A percentile compares a stretch with the other conserved stretches of the same genome.
Evolutionary conservation across 257 asterid genomes (phyloP).

Genomic region (Paraleonurus japonicus): DNA sequence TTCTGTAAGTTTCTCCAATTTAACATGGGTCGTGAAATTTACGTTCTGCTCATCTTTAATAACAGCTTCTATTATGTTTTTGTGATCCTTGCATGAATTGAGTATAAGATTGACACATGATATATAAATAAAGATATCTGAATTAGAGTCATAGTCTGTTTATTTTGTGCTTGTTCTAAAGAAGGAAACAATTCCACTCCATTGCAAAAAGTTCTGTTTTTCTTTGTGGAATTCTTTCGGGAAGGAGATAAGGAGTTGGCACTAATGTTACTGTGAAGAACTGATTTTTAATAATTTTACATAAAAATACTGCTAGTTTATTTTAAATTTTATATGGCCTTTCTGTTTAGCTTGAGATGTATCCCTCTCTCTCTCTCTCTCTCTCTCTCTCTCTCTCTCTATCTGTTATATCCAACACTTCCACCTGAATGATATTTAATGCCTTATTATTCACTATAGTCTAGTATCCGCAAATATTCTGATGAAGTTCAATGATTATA

Average conservation of each 20-base stretch:
- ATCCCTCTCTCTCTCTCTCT: too few species aligned
- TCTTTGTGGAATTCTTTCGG: background rate
- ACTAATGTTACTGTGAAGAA: background rate
- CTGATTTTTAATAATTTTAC: background rate
- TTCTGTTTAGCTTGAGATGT: slow-evolving; percentile 6
- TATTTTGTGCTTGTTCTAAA: background rate
- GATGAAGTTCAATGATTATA: slow-evolving; percentile 20
- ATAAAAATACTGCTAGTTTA: slow-evolving; percentile 7
- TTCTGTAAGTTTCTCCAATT: slow-evolving; percentile 62
- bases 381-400: too few species aligned
- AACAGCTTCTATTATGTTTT: background rate
- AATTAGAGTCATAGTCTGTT: background rate
- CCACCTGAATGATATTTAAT: background rate
- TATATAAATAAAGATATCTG: background rate
- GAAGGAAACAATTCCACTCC: background rate
- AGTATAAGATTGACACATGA: slow-evolving; percentile 13
- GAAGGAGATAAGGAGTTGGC: slow-evolving; percentile 14
- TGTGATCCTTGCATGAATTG: slow-evolving; percentile 16
- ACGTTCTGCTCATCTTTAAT: background rate
- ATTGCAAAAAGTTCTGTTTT: background rate
- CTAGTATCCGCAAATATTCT: slow-evolving; percentile 13
- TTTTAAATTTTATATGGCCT: background rate
- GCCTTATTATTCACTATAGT: slow-evolving; percentile 1
- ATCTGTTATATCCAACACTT: too few species aligned
- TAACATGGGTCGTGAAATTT: background rate